Percentiles rank a stretch among this genome's conserved stretches.
These are phyloP conservation scores for Xerocomus nothofagi DNA, from an alignment of 1,284 basidiomycete species.

Conservation along the genomic window DNA sequence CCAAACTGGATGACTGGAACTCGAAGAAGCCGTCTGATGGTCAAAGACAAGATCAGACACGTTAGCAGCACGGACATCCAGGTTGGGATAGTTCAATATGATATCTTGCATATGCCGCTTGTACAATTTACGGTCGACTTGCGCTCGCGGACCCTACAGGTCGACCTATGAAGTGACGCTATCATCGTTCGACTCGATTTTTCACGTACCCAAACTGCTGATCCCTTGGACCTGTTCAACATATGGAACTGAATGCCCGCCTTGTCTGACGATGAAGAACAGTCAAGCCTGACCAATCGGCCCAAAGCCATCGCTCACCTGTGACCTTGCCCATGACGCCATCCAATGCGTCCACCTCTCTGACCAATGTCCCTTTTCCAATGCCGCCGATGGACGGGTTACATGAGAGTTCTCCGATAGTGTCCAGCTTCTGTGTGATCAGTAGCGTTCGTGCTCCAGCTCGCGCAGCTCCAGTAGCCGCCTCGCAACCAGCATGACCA, in stretches of 20 bases:
- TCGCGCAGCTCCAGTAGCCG: conserved; percentile 81
- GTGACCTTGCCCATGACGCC: conserved; percentile 77
- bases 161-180: not conserved
- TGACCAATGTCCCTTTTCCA: conserved; percentile 86
- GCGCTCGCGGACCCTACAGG: conserved; percentile 79
- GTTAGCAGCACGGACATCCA: conserved; percentile 70
- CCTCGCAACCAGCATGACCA: conserved; percentile 90
- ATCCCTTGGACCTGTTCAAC: conserved; percentile 82
- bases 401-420: conserved; percentile 86
- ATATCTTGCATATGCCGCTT: conserved; percentile 77
- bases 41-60: conserved; percentile 80
- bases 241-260: conserved; percentile 88
- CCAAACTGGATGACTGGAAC: conserved; percentile 35
- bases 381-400: conserved; percentile 89
- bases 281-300: not conserved
- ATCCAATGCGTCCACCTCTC: conserved; percentile 86
- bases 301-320: conserved; percentile 44
- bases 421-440: conserved; percentile 77
- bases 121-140: conserved; percentile 84
- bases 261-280: conserved; percentile 54
- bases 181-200: not conserved
- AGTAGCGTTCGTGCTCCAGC: conserved; percentile 79
- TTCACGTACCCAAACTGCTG: conserved; percentile 78
- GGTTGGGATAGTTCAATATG: conserved; percentile 63
- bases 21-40: conserved; percentile 37